Percentiles rank a stretch among this genome's conserved stretches.
Evolutionary conservation across 768 basidiomycete species (phyloP).

Genomic region (Psilocybe sp.): DNA sequence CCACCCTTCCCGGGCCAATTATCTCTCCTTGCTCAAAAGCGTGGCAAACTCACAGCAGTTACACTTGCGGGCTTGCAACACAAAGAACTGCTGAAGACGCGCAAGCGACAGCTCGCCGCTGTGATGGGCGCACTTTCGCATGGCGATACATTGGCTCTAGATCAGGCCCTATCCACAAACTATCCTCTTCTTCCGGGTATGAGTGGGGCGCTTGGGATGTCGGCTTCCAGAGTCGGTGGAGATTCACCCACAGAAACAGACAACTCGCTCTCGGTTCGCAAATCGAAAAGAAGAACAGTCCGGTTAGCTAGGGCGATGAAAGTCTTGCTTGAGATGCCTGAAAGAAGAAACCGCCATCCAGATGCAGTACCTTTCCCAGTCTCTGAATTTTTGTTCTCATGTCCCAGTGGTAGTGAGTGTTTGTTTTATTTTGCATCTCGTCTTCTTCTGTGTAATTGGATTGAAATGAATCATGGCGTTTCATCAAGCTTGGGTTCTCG

Average conservation of each 20-base stretch:
- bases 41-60: conserved; percentile 52
- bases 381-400: conserved; percentile 58
- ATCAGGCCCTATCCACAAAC: conserved; percentile 68
- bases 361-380: conserved; percentile 48
- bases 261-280: conserved; percentile 38
- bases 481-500: neutral
- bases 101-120: conserved; percentile 69
- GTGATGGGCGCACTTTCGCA: conserved; percentile 66
- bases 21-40: conserved; percentile 16
- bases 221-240: conserved; percentile 1
- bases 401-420: conserved; percentile 71
- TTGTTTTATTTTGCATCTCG: conserved; percentile 14
- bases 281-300: conserved; percentile 52
- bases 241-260: conserved; percentile 7
- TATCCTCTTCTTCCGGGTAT: conserved; percentile 18
- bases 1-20: conserved; percentile 23
- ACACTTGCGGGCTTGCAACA: conserved; percentile 70
- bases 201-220: conserved; percentile 8
- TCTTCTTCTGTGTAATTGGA: conserved; percentile 12
- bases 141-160: conserved; percentile 70
- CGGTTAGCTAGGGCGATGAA: conserved; percentile 47
- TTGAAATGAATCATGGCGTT: neutral
- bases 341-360: conserved; percentile 32
- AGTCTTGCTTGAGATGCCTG: conserved; percentile 29
- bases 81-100: conserved; percentile 67